Percentiles rank a stretch among this genome's conserved stretches.
Evolutionary conservation across 306 rosid genomes (phyloP).

Genomic region (Arachis stenosperma): DNA sequence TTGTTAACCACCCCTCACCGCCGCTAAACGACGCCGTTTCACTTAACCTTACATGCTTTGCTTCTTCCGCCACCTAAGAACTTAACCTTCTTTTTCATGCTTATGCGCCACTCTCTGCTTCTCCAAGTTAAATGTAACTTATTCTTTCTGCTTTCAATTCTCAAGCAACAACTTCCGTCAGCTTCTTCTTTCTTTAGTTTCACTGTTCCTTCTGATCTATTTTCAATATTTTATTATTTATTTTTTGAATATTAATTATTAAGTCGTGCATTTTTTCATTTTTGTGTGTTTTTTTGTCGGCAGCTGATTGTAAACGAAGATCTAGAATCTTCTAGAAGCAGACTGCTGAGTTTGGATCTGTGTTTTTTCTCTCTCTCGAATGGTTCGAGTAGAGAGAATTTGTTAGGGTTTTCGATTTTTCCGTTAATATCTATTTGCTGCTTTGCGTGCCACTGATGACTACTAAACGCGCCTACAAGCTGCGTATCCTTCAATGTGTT

Average conservation of each 20-base stretch:
- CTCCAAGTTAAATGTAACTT: slow-evolving; percentile 22
- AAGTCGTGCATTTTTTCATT: background rate
- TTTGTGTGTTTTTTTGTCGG: slow-evolving; percentile 14
- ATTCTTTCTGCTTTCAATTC: slow-evolving; percentile 27
- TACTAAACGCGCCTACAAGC: slow-evolving; percentile 98
- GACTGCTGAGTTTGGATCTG: slow-evolving; percentile 5
- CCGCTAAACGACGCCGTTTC: background rate
- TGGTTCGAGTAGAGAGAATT: slow-evolving; percentile 36
- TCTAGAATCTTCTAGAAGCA: slow-evolving; percentile 36
- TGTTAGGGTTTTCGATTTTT: slow-evolving; percentile 51
- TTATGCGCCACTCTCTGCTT: slow-evolving; percentile 30
- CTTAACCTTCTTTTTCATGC: background rate
- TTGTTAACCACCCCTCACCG: background rate
- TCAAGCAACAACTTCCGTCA: slow-evolving; percentile 31
- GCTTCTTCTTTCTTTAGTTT: slow-evolving; percentile 31
- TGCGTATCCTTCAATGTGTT: slow-evolving; percentile 79
- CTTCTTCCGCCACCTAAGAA: slow-evolving; percentile 1
- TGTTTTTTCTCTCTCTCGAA: slow-evolving; percentile 34
- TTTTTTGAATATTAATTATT: background rate
- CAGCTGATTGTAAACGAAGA: slow-evolving; percentile 35
- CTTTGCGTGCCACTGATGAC: slow-evolving; percentile 57
- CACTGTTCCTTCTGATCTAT: slow-evolving; percentile 16
- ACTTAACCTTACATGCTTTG: background rate
- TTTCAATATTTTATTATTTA: background rate
- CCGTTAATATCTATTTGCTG: background rate